phyloP scores from a whole-genome alignment of 2,329 filamentous ascomycete species.

The Sarocladiaceae sp. region DNA sequence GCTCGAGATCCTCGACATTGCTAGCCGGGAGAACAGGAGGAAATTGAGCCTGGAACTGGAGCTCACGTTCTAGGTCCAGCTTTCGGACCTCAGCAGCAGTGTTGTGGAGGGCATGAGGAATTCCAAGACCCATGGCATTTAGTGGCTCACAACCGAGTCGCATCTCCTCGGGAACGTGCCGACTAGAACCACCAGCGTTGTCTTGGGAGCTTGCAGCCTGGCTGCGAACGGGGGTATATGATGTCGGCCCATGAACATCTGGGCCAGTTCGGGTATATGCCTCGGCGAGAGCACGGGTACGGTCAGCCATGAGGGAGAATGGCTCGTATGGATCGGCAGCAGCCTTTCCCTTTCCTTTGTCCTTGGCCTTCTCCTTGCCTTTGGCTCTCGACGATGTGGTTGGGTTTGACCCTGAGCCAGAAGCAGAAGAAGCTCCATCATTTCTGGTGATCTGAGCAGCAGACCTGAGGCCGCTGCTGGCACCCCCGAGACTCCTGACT shows the following conservation, averaged over 20 bases:
- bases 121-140: constrained; percentile 16
- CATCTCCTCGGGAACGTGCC: background rate
- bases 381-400: too few species aligned
- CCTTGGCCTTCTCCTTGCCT: too few species aligned
- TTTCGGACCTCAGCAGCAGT: constrained; percentile 18
- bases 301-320: too few species aligned
- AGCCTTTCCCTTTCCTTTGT: too few species aligned
- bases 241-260: too few species aligned
- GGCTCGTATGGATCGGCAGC: too few species aligned
- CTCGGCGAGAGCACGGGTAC: too few species aligned
- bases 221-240: background rate
- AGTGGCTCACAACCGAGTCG: constrained; percentile 16
- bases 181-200: background rate
- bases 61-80: constrained; percentile 17
- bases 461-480: too few species aligned
- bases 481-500: background rate
- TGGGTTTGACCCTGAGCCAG: too few species aligned
- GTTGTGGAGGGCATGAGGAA: constrained; percentile 15
- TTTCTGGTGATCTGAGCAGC: too few species aligned
- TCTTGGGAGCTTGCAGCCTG: background rate
- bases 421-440: too few species aligned
- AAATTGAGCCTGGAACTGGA: constrained; percentile 16
- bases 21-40: constrained; percentile 25
- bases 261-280: too few species aligned
- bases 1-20: constrained; percentile 19